Conservation (phyloP, 2,329 filamentous ascomycete genomes). For the Drechslerella coelobrocha region DNA sequence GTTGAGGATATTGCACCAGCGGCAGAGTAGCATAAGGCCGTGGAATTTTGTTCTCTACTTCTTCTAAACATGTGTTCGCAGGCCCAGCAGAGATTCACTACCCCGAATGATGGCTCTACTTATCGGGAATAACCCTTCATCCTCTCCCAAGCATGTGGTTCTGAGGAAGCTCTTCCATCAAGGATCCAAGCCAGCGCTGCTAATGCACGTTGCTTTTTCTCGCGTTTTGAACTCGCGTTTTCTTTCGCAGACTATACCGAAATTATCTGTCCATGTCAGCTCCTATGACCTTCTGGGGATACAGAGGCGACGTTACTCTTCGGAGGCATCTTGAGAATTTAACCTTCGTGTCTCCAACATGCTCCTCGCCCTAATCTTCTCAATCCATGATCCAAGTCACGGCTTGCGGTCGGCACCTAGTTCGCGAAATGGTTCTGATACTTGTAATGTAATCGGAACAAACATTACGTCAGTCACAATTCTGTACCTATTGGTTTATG, state of each 20-base stretch:
- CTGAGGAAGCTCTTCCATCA: neutral
- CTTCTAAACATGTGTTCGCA: no score
- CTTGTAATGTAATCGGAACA: neutral
- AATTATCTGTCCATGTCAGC: neutral
- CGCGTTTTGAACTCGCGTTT: conserved; percentile 5
- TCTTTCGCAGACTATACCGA: neutral
- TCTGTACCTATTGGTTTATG: conserved; percentile 19
- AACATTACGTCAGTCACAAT: conserved; percentile 4
- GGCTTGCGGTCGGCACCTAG: conserved; percentile 21
- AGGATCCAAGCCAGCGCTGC: no score
- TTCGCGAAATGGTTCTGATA: conserved; percentile 11
- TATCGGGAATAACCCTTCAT: no score
- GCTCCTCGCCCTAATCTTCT: neutral
- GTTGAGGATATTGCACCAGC: no score
- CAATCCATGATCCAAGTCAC: conserved; percentile 11
- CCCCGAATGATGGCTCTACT: no score
- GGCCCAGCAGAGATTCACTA: no score
- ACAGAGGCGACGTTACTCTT: neutral
- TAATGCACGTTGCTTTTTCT: neutral
- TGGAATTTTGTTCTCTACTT: no score
- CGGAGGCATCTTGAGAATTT: conserved; percentile 4
- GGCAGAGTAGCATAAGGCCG: no score
- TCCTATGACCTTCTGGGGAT: neutral
- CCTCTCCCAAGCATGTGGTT: no score
- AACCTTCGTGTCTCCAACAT: conserved; percentile 8